Evolutionary conservation across 495 filamentous ascomycete species (phyloP).

Genomic region (Podospora bellae-mahoneyi): DNA sequence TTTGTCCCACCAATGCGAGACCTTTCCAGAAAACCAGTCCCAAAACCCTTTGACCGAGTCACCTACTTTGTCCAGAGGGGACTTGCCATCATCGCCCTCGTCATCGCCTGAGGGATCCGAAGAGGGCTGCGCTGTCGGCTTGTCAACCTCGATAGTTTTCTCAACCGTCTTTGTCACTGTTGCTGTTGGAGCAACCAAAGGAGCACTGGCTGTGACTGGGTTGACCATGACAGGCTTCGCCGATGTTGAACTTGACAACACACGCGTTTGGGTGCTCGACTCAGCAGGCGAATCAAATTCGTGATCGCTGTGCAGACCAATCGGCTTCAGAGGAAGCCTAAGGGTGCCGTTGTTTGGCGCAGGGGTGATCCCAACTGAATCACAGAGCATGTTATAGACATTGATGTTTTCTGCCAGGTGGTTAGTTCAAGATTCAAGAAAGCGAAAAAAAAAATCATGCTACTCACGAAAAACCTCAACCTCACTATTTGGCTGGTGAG

Average conservation of each 20-base stretch:
- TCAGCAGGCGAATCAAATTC: slow-evolving; percentile 35
- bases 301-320: slow-evolving; percentile 57
- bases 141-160: slow-evolving; percentile 21
- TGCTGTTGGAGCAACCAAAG: slow-evolving; percentile 8
- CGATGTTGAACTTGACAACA: slow-evolving; percentile 12
- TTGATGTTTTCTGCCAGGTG: slow-evolving; percentile 75
- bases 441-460: neutral
- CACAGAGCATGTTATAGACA: slow-evolving; percentile 92
- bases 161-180: slow-evolving; percentile 7
- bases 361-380: slow-evolving; percentile 67
- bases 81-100: slow-evolving; percentile 20
- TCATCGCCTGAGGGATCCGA: slow-evolving; percentile 18
- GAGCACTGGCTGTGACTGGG: slow-evolving; percentile 14
- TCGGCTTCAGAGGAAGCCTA: slow-evolving; percentile 66
- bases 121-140: slow-evolving; percentile 22
- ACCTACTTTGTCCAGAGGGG: slow-evolving; percentile 23
- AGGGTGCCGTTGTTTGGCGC: slow-evolving; percentile 84
- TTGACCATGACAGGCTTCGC: slow-evolving; percentile 23
- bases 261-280: slow-evolving; percentile 16
- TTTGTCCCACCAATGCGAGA: slow-evolving; percentile 41
- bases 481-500: slow-evolving; percentile 74
- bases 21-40: slow-evolving; percentile 50
- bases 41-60: slow-evolving; percentile 36
- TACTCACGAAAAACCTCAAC: slow-evolving; percentile 80
- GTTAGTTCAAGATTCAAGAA: slow-evolving; percentile 3